Percentiles rank a stretch among this genome's conserved stretches.
Conservation (phyloP, 2,329 filamentous ascomycete genomes). For the Fusarium bactridioides region DNA sequence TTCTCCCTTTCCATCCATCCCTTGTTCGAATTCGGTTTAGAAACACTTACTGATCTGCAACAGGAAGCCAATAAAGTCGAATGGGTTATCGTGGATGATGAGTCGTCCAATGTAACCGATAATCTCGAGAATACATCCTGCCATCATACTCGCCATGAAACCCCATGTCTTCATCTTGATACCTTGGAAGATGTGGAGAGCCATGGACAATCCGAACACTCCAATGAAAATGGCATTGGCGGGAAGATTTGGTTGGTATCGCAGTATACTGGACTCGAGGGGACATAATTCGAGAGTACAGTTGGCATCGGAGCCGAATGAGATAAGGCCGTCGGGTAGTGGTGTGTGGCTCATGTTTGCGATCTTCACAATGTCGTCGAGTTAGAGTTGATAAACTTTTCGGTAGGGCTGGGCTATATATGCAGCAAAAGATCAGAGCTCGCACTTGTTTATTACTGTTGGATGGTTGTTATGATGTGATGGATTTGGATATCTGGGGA, state of each 20-base stretch:
- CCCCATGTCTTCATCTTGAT: conserved; percentile 41
- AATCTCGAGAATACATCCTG: conserved; percentile 64
- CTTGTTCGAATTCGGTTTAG: neutral
- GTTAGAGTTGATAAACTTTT: neutral
- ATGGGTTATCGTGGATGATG: conserved; percentile 63
- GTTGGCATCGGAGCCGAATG: conserved; percentile 37
- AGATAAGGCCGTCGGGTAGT: conserved; percentile 34
- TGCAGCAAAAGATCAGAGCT: neutral
- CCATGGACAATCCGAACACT: conserved; percentile 30
- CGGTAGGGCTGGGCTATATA: neutral
- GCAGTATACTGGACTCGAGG: conserved; percentile 35
- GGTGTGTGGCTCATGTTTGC: conserved; percentile 9
- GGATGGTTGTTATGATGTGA: neutral
- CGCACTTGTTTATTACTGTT: neutral
- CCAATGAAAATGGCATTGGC: conserved; percentile 33
- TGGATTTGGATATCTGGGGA: neutral
- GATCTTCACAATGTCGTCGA: neutral
- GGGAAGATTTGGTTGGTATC: conserved; percentile 34
- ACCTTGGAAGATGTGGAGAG: conserved; percentile 33
- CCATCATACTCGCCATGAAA: conserved; percentile 58
- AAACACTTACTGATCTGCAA: conserved; percentile 66
- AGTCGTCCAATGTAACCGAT: conserved; percentile 68
- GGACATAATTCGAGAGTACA: conserved; percentile 39
- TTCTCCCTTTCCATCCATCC: neutral
- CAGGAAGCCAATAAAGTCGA: conserved; percentile 64